Percentiles rank a stretch among this genome's conserved stretches.
Conservation (phyloP, 257 asterid genomes). For the Parsonsia alboflavescens region DNA sequence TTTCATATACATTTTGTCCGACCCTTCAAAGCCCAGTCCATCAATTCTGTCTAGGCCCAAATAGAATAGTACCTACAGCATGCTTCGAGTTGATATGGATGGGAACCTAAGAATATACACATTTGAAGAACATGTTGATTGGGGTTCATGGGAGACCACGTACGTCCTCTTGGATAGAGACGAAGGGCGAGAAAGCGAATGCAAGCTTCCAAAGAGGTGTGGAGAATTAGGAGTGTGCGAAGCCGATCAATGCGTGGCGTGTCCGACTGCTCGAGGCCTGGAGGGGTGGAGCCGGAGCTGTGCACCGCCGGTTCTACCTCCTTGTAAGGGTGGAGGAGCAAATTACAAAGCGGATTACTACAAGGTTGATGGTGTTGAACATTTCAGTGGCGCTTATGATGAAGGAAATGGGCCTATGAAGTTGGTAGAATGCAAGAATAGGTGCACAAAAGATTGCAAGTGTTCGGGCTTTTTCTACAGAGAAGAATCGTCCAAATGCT, state of each 20-base stretch:
- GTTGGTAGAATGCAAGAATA: conserved; percentile 25
- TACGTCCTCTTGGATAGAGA: conserved; percentile 22
- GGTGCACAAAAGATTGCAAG: conserved; percentile 30
- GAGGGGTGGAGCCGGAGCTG: conserved; percentile 42
- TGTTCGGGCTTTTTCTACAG: conserved; percentile 37
- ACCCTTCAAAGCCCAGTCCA: conserved; percentile 9
- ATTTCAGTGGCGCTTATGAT: conserved; percentile 30
- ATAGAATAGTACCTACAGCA: conserved; percentile 31
- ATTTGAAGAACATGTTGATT: neutral
- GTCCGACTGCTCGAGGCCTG: conserved; percentile 38
- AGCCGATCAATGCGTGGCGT: conserved; percentile 40
- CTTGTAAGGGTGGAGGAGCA: conserved; percentile 22
- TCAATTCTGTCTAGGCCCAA: conserved; percentile 30
- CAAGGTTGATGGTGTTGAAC: conserved; percentile 33
- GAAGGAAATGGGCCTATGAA: conserved; percentile 36
- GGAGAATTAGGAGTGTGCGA: conserved; percentile 40
- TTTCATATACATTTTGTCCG: conserved; percentile 13
- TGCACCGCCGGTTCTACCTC: conserved; percentile 29
- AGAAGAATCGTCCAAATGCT: conserved; percentile 27
- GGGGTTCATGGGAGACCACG: conserved; percentile 10
- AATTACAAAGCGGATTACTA: conserved; percentile 24
- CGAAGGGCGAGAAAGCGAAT: conserved; percentile 13
- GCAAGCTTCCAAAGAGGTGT: conserved; percentile 35
- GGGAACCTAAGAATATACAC: neutral
- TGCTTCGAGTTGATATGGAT: conserved; percentile 33